phyloP scores from a whole-genome alignment of 1,284 basidiomycete genomes.

The Phellopilus nigrolimitatus region DNA sequence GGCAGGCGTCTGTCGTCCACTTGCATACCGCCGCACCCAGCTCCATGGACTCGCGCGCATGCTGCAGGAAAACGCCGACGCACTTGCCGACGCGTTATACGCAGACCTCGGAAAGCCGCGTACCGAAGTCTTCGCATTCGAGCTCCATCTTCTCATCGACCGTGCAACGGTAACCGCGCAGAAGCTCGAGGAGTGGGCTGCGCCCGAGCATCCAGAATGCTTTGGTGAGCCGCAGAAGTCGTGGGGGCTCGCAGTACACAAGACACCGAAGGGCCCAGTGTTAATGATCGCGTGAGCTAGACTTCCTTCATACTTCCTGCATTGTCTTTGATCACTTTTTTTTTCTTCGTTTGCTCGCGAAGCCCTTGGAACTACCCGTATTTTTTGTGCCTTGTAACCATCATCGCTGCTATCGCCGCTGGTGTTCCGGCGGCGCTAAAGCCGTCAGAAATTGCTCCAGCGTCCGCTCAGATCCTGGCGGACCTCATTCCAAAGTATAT shows the following conservation, averaged over 20 bases:
- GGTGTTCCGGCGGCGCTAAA: conserved; percentile 58
- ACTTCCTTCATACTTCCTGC: too few relatives aligned
- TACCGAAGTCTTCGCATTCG: conserved; percentile 36
- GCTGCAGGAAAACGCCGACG: too few relatives aligned
- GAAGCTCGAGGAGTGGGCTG: conserved; percentile 48
- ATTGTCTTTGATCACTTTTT: too few relatives aligned
- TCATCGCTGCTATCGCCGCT: conserved; percentile 56
- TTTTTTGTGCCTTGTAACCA: conserved; percentile 33
- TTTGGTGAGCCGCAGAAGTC: conserved; percentile 30
- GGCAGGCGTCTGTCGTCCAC: too few relatives aligned
- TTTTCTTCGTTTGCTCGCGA: too few relatives aligned
- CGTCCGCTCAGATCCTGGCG: conserved; percentile 47
- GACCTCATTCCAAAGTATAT: conserved; percentile 61
- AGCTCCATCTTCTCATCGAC: conserved; percentile 36
- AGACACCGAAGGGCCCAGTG: too few relatives aligned
- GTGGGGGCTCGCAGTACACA: conserved; percentile 28
- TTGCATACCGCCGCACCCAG: conserved; percentile 57
- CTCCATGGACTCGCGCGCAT: conserved; percentile 58
- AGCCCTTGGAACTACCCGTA: conserved; percentile 38
- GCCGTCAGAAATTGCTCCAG: conserved; percentile 55
- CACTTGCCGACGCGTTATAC: conserved; percentile 40
- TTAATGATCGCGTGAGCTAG: too few relatives aligned
- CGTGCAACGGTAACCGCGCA: conserved; percentile 44
- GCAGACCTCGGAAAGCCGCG: conserved; percentile 51
- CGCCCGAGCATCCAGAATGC: too few relatives aligned